phyloP scores from a whole-genome alignment of 2,329 filamentous ascomycete genomes.

The Tothia fuscella region DNA sequence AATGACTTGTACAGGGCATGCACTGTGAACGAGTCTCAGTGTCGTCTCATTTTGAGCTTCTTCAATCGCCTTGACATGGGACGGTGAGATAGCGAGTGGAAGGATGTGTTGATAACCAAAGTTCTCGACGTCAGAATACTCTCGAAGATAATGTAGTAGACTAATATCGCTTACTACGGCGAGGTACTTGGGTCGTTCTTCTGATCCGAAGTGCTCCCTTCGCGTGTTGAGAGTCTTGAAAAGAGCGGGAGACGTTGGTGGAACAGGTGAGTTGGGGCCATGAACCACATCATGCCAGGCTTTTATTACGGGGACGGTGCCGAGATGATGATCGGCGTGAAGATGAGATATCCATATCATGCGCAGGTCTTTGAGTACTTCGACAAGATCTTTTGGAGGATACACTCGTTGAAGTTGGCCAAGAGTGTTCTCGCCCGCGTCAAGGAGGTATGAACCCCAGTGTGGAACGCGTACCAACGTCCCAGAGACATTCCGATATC shows the following conservation, averaged over 20 bases:
- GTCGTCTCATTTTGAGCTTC: background rate
- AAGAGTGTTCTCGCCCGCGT: slow-evolving; percentile 84
- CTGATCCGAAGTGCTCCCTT: slow-evolving; percentile 1
- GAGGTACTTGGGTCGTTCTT: slow-evolving; percentile 29
- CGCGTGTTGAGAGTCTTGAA: background rate
- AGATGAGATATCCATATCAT: slow-evolving; percentile 89
- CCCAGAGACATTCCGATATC: slow-evolving; percentile 88
- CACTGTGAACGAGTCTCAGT: background rate
- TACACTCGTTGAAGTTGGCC: slow-evolving; percentile 74
- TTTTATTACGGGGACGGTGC: slow-evolving; percentile 66
- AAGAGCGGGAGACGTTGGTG: background rate
- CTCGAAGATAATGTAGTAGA: slow-evolving; percentile 66
- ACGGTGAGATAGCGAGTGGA: slow-evolving; percentile 33
- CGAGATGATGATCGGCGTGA: slow-evolving; percentile 93
- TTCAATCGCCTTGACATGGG: slow-evolving; percentile 8
- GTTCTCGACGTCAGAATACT: slow-evolving; percentile 69
- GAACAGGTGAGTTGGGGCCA: slow-evolving; percentile 20
- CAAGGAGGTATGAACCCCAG: slow-evolving; percentile 78
- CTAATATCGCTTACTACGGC: slow-evolving; percentile 55
- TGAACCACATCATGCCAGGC: slow-evolving; percentile 60
- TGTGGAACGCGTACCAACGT: slow-evolving; percentile 77
- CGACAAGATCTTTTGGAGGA: slow-evolving; percentile 47
- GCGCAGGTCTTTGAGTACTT: slow-evolving; percentile 67
- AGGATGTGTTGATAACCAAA: slow-evolving; percentile 54
- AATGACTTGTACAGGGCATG: too few species aligned